phyloP scores from a whole-genome alignment of 2,329 filamentous ascomycete species.

The Fusarium sp. region DNA sequence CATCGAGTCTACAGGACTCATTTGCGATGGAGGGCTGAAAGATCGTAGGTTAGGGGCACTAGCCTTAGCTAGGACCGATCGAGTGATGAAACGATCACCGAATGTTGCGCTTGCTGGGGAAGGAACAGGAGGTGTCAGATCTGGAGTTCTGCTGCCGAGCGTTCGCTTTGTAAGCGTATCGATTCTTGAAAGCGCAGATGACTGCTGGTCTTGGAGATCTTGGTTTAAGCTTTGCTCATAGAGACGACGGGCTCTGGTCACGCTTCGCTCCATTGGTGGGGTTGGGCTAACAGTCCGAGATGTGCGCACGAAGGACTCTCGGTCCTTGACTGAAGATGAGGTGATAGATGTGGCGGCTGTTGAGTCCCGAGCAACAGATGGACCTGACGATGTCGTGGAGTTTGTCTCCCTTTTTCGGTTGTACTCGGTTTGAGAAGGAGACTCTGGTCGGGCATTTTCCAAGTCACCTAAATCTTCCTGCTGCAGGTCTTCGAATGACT shows the following conservation, averaged over 20 bases:
- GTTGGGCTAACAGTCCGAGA: conserved; percentile 49
- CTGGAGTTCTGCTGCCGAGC: conserved; percentile 58
- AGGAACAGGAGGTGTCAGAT: conserved; percentile 55
- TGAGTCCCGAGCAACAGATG: conserved; percentile 75
- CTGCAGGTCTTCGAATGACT: conserved; percentile 48
- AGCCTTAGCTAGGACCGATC: conserved; percentile 58
- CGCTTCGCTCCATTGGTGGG: conserved; percentile 66
- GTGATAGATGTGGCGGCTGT: conserved; percentile 87
- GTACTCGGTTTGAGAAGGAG: conserved; percentile 67
- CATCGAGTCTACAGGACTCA: conserved; percentile 49
- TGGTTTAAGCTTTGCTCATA: conserved; percentile 86
- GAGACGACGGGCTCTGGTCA: conserved; percentile 75
- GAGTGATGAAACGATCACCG: conserved; percentile 57
- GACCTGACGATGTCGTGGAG: conserved; percentile 78
- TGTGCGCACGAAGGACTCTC: conserved; percentile 51
- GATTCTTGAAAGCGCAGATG: conserved; percentile 77
- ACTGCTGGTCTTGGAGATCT: conserved; percentile 81
- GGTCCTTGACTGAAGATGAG: conserved; percentile 60
- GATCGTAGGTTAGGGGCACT: conserved; percentile 76
- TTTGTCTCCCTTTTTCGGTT: conserved; percentile 84
- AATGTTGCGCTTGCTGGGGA: conserved; percentile 56
- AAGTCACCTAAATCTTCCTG: conserved; percentile 32
- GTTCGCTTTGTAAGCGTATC: conserved; percentile 77
- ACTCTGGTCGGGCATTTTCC: conserved; percentile 45
- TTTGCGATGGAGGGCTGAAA: conserved; percentile 57